Conservation (phyloP, 2,329 filamentous ascomycete species). For the Xylariaceae sp. region DNA sequence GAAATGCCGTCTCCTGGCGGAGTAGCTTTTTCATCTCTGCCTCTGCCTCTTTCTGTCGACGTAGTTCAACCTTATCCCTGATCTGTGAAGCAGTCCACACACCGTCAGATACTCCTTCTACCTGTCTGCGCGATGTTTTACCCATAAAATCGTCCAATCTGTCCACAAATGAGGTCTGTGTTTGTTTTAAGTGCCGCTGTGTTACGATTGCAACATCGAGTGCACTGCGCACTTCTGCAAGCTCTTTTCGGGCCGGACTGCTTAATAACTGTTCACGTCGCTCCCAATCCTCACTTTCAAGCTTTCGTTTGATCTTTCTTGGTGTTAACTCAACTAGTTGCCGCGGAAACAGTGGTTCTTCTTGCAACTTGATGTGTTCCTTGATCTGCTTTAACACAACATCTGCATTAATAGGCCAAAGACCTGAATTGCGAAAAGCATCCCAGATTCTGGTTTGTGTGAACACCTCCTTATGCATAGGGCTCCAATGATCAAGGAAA, state of each 20-base stretch:
- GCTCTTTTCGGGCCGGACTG: neutral
- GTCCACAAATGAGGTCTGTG: neutral
- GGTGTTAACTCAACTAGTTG: no score
- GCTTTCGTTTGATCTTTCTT: no score
- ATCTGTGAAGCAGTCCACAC: neutral
- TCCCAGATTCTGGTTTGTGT: no score
- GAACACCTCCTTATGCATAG: no score
- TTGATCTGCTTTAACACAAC: no score
- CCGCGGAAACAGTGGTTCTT: no score
- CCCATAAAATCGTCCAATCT: neutral
- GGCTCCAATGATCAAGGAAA: no score
- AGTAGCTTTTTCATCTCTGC: neutral
- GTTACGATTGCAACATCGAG: neutral
- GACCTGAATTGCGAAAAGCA: no score
- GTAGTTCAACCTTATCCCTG: neutral
- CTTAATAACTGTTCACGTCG: neutral
- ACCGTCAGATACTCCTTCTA: neutral
- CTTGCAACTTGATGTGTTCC: no score
- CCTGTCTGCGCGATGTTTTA: neutral
- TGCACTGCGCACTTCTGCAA: neutral
- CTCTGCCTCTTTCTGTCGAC: neutral
- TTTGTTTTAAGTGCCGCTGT: neutral
- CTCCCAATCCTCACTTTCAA: no score
- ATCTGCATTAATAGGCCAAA: no score
- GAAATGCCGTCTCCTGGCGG: neutral